Evolutionary conservation across 352 stramenopile species (phyloP).

Genomic region (Phytophthora fragariae): DNA sequence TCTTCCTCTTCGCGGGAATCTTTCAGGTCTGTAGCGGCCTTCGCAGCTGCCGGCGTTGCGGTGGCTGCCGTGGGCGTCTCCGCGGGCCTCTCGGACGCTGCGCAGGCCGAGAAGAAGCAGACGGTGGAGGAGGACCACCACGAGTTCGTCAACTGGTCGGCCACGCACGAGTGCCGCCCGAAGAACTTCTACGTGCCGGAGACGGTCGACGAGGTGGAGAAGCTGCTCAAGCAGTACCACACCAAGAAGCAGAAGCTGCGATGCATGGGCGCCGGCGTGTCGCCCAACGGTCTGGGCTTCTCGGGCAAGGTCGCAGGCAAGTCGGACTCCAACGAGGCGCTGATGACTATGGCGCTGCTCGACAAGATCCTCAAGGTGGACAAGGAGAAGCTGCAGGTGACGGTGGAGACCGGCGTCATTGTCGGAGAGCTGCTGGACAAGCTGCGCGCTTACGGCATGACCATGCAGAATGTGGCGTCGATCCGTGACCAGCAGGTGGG

Average conservation of each 20-base stretch:
- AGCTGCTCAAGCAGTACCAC: constrained; percentile 67
- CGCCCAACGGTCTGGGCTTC: constrained; percentile 97
- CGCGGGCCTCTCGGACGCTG: constrained; percentile 14
- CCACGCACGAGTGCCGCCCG: constrained; percentile 77
- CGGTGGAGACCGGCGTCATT: constrained; percentile 86
- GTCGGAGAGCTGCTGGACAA: constrained; percentile 83
- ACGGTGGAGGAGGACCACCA: constrained; percentile 47
- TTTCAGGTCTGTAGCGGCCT: background rate
- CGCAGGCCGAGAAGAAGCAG: constrained; percentile 28
- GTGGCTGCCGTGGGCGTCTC: constrained; percentile 29
- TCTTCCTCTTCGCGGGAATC: constrained; percentile 3
- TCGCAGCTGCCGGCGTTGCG: constrained; percentile 29
- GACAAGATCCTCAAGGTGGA: constrained; percentile 94
- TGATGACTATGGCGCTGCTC: constrained; percentile 94
- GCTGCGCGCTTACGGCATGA: constrained; percentile 88
- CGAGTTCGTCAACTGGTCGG: constrained; percentile 86
- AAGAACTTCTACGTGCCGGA: constrained; percentile 75
- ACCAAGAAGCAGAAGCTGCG: constrained; percentile 84
- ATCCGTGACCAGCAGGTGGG: constrained; percentile 99
- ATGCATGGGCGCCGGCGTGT: constrained; percentile 96
- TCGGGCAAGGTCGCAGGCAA: constrained; percentile 41
- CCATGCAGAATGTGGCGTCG: constrained; percentile 98
- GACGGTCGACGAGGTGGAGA: constrained; percentile 74
- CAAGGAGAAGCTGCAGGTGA: constrained; percentile 91
- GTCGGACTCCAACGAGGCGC: constrained; percentile 54